phyloP scores from a whole-genome alignment of 2,329 filamentous ascomycete genomes.

The Colletotrichum euphorbiae region DNA sequence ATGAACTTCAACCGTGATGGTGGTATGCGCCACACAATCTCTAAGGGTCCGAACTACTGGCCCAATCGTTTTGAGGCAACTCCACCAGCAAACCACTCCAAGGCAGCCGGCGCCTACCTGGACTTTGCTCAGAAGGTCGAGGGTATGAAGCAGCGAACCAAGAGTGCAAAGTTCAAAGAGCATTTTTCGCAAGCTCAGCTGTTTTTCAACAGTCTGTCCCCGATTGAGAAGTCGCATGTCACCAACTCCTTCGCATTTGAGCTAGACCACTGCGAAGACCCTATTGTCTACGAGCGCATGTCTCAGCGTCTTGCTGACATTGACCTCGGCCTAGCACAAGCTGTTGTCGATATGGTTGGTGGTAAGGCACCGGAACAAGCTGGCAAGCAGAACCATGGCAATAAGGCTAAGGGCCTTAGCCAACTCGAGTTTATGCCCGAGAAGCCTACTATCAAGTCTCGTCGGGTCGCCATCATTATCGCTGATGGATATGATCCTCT shows the following conservation, averaged over 20 bases:
- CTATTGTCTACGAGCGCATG: constrained; percentile 78
- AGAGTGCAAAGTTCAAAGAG: constrained; percentile 81
- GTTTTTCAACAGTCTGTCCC: constrained; percentile 82
- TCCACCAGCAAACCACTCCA: constrained; percentile 66
- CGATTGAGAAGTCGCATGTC: constrained; percentile 74
- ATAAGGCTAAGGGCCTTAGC: constrained; percentile 74
- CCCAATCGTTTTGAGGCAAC: constrained; percentile 75
- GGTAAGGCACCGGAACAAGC: constrained; percentile 67
- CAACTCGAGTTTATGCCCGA: constrained; percentile 75
- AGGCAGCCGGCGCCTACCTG: constrained; percentile 73
- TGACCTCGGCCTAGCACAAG: constrained; percentile 75
- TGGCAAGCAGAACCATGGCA: constrained; percentile 71
- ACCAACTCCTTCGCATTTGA: constrained; percentile 74
- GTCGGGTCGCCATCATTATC: constrained; percentile 80
- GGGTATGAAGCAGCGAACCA: constrained; percentile 77
- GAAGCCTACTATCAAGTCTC: constrained; percentile 75
- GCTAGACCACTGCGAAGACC: constrained; percentile 85
- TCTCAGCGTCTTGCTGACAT: constrained; percentile 77
- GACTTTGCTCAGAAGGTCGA: constrained; percentile 74
- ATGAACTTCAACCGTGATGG: constrained; percentile 85
- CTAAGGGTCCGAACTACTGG: constrained; percentile 83
- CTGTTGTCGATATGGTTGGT: constrained; percentile 77
- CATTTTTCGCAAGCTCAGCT: constrained; percentile 83
- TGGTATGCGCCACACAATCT: constrained; percentile 77
- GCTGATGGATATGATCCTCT: constrained; percentile 80